Conservation (phyloP, 2,329 filamentous ascomycete species). For the Phialophora chinensis region DNA sequence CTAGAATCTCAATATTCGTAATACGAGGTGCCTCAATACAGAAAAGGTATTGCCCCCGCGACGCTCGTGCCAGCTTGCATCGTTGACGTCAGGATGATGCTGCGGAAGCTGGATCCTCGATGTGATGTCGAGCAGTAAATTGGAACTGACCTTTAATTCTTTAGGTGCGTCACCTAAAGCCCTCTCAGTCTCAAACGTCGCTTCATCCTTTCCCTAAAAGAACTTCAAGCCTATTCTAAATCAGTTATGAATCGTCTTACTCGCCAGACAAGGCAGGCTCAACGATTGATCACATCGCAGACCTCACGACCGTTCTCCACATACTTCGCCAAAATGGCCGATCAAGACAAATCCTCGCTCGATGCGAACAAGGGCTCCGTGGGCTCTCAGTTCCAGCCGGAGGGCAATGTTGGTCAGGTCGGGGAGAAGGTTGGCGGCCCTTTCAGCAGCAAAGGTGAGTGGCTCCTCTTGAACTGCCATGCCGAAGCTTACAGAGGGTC, state of each 20-base stretch:
- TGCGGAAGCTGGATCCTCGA: neutral
- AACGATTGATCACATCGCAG: slow-evolving; percentile 20
- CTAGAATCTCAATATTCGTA: neutral
- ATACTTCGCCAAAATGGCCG: slow-evolving; percentile 32
- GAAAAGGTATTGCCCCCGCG: slow-evolving; percentile 4
- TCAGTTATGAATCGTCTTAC: slow-evolving; percentile 28
- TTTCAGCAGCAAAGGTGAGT: slow-evolving; percentile 22
- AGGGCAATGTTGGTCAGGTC: slow-evolving; percentile 23
- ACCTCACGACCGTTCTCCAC: slow-evolving; percentile 26
- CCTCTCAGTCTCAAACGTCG: neutral
- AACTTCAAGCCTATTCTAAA: neutral
- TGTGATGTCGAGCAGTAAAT: neutral
- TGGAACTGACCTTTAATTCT: slow-evolving; percentile 6
- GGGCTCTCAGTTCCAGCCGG: slow-evolving; percentile 30
- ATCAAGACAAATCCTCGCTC: slow-evolving; percentile 32
- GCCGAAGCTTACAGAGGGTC: neutral
- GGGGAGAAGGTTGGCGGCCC: slow-evolving; percentile 28
- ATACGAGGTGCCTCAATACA: neutral
- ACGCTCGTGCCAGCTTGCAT: neutral
- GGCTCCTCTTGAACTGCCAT: neutral
- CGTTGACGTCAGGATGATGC: slow-evolving; percentile 18
- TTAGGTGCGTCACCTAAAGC: slow-evolving; percentile 9
- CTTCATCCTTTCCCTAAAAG: neutral
- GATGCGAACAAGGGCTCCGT: slow-evolving; percentile 36
- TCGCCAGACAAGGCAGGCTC: slow-evolving; percentile 19